Percentiles rank a stretch among this genome's conserved stretches.
Conservation (phyloP, 208 protist genomes). For the Phytomonas sp. region DNA sequence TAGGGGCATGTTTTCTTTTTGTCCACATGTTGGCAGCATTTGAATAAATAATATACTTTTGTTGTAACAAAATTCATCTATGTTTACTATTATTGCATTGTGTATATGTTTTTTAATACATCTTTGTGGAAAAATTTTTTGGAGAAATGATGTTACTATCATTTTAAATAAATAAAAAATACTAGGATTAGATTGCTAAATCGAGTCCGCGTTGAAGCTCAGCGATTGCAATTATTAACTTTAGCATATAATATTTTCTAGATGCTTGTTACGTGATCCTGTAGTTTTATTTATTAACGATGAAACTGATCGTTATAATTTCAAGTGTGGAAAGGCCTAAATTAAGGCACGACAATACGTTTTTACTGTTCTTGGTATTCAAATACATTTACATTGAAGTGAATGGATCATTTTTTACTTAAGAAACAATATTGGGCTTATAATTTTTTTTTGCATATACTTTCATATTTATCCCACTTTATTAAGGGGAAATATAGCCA, state of each 20-base stretch:
- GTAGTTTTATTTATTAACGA: background rate
- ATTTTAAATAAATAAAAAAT: background rate
- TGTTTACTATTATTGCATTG: constrained; percentile 7
- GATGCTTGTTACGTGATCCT: background rate
- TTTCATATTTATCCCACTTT: background rate
- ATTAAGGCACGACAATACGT: background rate
- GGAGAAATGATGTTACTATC: background rate
- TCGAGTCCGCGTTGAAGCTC: background rate
- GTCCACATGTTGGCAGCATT: background rate
- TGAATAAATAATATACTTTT: background rate
- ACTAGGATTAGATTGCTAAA: background rate
- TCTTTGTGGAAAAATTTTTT: constrained; percentile 3
- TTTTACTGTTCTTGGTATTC: background rate
- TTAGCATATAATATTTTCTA: background rate
- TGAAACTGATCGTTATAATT: background rate
- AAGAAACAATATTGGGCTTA: background rate
- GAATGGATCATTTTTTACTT: background rate
- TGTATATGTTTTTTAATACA: constrained; percentile 2
- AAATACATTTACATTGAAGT: background rate
- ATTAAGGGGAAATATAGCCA: background rate
- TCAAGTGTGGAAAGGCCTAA: background rate
- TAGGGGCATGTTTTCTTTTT: background rate
- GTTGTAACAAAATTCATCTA: background rate
- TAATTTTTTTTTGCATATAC: background rate
- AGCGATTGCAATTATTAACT: background rate